phyloP scores from a whole-genome alignment of 164 flowering plant species.

The Houttuynia cordata region DNA sequence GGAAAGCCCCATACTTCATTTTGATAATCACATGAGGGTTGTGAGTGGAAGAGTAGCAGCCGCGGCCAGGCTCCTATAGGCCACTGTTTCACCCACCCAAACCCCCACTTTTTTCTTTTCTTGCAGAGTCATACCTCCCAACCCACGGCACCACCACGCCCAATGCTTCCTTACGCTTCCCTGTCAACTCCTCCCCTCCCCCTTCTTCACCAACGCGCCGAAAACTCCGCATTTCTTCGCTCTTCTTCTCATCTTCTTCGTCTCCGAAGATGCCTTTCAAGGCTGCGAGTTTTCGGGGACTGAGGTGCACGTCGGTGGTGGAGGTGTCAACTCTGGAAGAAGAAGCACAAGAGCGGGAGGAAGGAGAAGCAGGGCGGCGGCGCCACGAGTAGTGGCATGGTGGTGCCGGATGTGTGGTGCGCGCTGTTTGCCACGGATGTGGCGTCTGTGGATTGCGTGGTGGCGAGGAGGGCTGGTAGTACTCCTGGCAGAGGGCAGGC shows the following conservation, averaged over 20 bases:
- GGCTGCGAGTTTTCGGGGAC: constrained; percentile 6
- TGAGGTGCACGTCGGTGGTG: constrained; percentile 6
- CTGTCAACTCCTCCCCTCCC: background rate
- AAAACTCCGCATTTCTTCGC: constrained; percentile 12
- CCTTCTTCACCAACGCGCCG: constrained; percentile 28
- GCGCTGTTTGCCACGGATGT: constrained; percentile 49
- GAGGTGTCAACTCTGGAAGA: constrained; percentile 21
- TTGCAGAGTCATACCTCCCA: background rate
- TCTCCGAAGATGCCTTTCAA: constrained; percentile 1
- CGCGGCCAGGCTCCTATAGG: no score
- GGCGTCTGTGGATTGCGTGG: constrained; percentile 61
- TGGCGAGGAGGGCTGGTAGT: constrained; percentile 29
- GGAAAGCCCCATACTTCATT: no score
- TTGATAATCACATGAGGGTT: no score
- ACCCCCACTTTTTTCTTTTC: background rate
- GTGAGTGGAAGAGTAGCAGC: no score
- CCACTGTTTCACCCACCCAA: no score
- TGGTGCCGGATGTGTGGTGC: constrained; percentile 77
- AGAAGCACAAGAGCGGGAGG: constrained; percentile 19
- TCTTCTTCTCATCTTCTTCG: background rate
- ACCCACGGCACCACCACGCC: background rate
- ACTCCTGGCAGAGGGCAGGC: constrained; percentile 30
- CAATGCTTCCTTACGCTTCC: background rate
- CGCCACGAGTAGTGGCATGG: constrained; percentile 11
- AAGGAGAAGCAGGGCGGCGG: constrained; percentile 10